Evolutionary conservation across 2,329 filamentous ascomycete genomes (phyloP).

Genomic region (Sporothrix globosa): DNA sequence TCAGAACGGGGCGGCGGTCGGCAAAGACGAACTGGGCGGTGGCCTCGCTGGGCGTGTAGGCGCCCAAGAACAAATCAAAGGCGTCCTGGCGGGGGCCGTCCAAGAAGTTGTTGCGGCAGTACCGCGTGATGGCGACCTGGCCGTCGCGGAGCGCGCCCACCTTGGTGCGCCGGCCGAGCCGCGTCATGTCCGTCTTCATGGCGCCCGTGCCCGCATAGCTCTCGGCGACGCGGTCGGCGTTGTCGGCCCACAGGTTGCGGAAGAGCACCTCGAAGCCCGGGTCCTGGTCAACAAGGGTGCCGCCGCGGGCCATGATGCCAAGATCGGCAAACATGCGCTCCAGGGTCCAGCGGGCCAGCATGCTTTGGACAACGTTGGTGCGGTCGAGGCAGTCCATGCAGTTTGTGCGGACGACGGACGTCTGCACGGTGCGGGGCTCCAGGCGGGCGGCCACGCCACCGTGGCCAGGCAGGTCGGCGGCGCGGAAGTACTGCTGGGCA

Average conservation of each 20-base stretch:
- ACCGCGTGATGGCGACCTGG: slow-evolving; percentile 85
- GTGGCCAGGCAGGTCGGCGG: slow-evolving; percentile 75
- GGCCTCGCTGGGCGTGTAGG: slow-evolving; percentile 74
- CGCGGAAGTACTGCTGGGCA: slow-evolving; percentile 88
- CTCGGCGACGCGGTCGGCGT: slow-evolving; percentile 90
- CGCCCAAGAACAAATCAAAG: slow-evolving; percentile 90
- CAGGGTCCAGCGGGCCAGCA: slow-evolving; percentile 87
- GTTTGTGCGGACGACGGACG: slow-evolving; percentile 91
- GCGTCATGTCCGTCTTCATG: slow-evolving; percentile 96
- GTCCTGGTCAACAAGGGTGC: slow-evolving; percentile 76
- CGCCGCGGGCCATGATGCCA: slow-evolving; percentile 74
- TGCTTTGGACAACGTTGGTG: slow-evolving; percentile 97
- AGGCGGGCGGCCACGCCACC: slow-evolving; percentile 70
- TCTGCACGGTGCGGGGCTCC: slow-evolving; percentile 80
- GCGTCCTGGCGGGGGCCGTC: slow-evolving; percentile 94
- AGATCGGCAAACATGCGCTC: slow-evolving; percentile 86
- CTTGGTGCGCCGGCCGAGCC: slow-evolving; percentile 87
- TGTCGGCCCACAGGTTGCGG: slow-evolving; percentile 98
- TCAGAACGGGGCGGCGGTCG: slow-evolving; percentile 80
- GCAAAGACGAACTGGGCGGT: slow-evolving; percentile 74
- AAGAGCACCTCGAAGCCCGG: slow-evolving; percentile 84
- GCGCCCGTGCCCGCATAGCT: slow-evolving; percentile 95
- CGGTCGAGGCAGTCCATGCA: slow-evolving; percentile 99
- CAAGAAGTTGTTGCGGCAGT: slow-evolving; percentile 89
- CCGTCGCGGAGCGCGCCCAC: slow-evolving; percentile 83